Evolutionary conservation across 768 basidiomycete genomes (phyloP).

Genomic region (Pleurotus sapidus): DNA sequence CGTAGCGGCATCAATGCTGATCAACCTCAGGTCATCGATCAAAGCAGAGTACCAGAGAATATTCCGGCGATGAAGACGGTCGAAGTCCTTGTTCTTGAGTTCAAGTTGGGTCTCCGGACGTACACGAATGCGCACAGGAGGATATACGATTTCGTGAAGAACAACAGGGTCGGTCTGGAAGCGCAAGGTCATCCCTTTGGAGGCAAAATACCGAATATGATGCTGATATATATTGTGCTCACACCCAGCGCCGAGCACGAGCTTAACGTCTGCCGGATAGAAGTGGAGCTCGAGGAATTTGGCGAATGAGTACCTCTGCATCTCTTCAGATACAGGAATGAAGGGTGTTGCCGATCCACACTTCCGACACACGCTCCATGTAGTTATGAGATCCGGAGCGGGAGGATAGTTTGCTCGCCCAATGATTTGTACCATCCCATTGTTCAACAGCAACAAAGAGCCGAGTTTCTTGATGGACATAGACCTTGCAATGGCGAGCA

Average conservation of each 20-base stretch:
- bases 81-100: constrained; percentile 91
- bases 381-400: constrained; percentile 77
- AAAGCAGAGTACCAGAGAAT: constrained; percentile 71
- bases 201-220: constrained; percentile 89
- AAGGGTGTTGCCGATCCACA: constrained; percentile 82
- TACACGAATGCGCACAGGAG: constrained; percentile 82
- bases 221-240: constrained; percentile 93
- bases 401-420: constrained; percentile 50
- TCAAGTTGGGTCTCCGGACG: constrained; percentile 85
- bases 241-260: constrained; percentile 87
- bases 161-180: constrained; percentile 84
- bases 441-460: constrained; percentile 86
- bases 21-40: constrained; percentile 72
- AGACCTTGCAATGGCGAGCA: constrained; percentile 85
- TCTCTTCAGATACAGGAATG: constrained; percentile 87
- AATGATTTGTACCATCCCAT: constrained; percentile 78
- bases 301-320: constrained; percentile 91
- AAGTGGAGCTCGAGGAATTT: constrained; percentile 97
- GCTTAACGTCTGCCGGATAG: constrained; percentile 83
- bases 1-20: constrained; percentile 75
- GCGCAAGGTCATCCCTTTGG: constrained; percentile 78
- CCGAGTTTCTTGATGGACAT: constrained; percentile 83
- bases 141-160: constrained; percentile 85
- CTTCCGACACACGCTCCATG: constrained; percentile 85
- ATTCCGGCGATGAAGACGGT: constrained; percentile 70